Percentiles rank a stretch among this genome's conserved stretches.
These are phyloP conservation scores for Kwoniella botswanensis DNA, from an alignment of 768 basidiomycete genomes.

Conservation along the genomic window DNA sequence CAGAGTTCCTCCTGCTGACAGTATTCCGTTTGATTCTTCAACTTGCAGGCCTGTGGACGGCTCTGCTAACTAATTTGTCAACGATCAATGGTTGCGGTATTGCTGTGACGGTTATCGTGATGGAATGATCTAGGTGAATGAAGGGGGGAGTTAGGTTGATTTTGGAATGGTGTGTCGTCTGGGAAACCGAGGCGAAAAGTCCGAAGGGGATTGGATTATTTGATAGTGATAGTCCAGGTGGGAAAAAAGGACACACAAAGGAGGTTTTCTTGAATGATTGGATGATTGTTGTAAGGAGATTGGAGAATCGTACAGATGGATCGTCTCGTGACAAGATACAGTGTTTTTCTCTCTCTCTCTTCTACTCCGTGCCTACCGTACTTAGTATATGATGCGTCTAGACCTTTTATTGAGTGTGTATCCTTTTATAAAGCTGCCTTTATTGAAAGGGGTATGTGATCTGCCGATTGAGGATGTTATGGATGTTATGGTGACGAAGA, in stretches of 20 bases:
- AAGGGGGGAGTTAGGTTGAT: not conserved
- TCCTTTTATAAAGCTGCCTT: slow-evolving; percentile 1
- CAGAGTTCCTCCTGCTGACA: not conserved
- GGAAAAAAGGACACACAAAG: slow-evolving; percentile 14
- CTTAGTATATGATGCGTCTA: not conserved
- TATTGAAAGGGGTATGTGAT: slow-evolving; percentile 6
- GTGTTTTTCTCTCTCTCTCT: not conserved
- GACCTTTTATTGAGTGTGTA: not conserved
- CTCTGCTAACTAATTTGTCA: slow-evolving; percentile 6
- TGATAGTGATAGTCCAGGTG: not conserved
- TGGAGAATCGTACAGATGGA: not conserved
- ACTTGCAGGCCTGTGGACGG: slow-evolving; percentile 18
- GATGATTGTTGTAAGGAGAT: not conserved
- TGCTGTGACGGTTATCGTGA: not conserved
- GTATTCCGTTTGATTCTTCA: not conserved
- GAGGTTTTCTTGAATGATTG: not conserved
- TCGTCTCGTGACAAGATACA: not conserved
- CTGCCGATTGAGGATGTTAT: slow-evolving; percentile 8
- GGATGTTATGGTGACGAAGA: not conserved
- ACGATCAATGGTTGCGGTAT: slow-evolving; percentile 5
- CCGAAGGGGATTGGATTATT: not conserved
- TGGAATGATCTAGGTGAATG: not conserved
- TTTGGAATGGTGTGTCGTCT: not conserved
- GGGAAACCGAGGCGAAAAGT: slow-evolving; percentile 10
- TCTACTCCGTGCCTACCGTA: not conserved